A percentile compares a stretch with the other conserved stretches of the same genome.
These are phyloP conservation scores for Exutisphaerella laricina DNA, from an alignment of 2,329 filamentous ascomycete species.

Conservation along the genomic window DNA sequence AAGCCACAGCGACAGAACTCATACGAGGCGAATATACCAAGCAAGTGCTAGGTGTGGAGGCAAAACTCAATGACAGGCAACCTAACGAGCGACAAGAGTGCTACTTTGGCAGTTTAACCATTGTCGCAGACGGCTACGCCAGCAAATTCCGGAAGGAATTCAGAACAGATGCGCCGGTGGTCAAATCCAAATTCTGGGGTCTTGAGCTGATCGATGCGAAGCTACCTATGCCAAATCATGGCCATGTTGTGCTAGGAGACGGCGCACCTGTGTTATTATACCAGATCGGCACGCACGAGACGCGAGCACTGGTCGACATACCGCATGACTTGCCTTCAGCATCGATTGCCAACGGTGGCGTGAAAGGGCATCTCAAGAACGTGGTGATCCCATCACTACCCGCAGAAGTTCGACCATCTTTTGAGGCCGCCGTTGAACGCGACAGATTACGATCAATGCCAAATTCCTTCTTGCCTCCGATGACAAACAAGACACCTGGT, in stretches of 20 bases:
- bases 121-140: slow-evolving; percentile 86
- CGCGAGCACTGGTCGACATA: slow-evolving; percentile 81
- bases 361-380: slow-evolving; percentile 76
- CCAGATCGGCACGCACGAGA: slow-evolving; percentile 94
- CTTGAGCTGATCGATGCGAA: slow-evolving; percentile 85
- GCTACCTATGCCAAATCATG: slow-evolving; percentile 68
- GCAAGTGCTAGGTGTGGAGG: slow-evolving; percentile 78
- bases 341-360: slow-evolving; percentile 67
- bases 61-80: slow-evolving; percentile 56
- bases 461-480: slow-evolving; percentile 85
- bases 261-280: slow-evolving; percentile 80
- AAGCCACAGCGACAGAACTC: slow-evolving; percentile 76
- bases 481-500: slow-evolving; percentile 64
- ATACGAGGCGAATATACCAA: slow-evolving; percentile 63
- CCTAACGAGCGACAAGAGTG: slow-evolving; percentile 55
- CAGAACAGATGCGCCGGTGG: slow-evolving; percentile 59
- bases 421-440: slow-evolving; percentile 67
- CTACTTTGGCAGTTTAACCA: slow-evolving; percentile 83
- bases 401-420: slow-evolving; percentile 62
- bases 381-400: slow-evolving; percentile 76
- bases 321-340: slow-evolving; percentile 72
- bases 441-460: slow-evolving; percentile 87
- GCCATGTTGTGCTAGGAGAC: slow-evolving; percentile 81
- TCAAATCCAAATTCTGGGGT: slow-evolving; percentile 85
- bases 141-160: slow-evolving; percentile 85